Evolutionary conservation across 2,329 filamentous ascomycete species (phyloP).

Genomic region (Colletotrichum sp.): DNA sequence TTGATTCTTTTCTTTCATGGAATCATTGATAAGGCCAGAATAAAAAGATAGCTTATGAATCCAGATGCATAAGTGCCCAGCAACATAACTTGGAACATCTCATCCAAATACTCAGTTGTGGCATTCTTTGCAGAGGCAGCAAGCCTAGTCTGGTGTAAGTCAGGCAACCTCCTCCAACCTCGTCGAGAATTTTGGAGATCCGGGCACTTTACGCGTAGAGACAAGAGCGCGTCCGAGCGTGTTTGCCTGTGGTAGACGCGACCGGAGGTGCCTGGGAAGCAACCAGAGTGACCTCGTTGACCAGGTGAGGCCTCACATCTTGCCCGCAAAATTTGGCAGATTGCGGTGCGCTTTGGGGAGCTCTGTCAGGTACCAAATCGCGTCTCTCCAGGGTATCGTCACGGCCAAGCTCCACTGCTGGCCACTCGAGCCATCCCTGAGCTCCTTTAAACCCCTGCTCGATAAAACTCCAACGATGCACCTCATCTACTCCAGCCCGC

Average conservation of each 20-base stretch:
- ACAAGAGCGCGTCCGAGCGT: constrained; percentile 1
- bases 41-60: background rate
- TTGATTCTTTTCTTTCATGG: background rate
- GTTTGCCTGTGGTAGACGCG: constrained; percentile 9
- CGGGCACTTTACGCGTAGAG: constrained; percentile 12
- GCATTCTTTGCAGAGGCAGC: background rate
- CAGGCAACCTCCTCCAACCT: background rate
- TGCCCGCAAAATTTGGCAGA: background rate
- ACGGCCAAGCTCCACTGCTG: constrained; percentile 24
- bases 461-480: constrained; percentile 15
- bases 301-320: constrained; percentile 4
- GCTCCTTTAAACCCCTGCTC: constrained; percentile 10
- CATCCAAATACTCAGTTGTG: background rate
- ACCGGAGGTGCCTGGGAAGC: constrained; percentile 1
- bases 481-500: constrained; percentile 28
- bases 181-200: background rate
- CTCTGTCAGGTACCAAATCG: background rate
- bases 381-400: constrained; percentile 3
- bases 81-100: background rate
- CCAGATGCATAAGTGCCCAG: background rate
- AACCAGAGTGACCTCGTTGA: constrained; percentile 6
- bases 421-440: constrained; percentile 26
- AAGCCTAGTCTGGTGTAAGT: background rate
- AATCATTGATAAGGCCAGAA: background rate
- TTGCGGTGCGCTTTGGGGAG: background rate